Percentiles rank a stretch among this genome's conserved stretches.
phyloP scores from a whole-genome alignment of 2,329 filamentous ascomycete species.

The Metarhizium rileyi region DNA sequence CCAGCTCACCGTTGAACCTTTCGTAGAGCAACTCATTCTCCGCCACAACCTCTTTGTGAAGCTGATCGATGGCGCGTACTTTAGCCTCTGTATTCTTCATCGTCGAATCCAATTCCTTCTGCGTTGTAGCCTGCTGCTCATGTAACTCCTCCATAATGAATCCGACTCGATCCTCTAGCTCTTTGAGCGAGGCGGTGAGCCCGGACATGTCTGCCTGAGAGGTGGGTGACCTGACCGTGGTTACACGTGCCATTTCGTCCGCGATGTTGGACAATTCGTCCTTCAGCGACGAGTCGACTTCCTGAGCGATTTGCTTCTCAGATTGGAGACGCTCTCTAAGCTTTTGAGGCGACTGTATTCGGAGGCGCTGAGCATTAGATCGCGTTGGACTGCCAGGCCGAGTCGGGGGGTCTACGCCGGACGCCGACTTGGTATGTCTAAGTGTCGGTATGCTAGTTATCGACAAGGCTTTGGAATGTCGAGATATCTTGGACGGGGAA shows the following conservation, averaged over 20 bases:
- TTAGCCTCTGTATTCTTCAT: slow-evolving; percentile 69
- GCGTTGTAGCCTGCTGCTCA: slow-evolving; percentile 52
- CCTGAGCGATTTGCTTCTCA: slow-evolving; percentile 65
- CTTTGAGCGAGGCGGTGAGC: slow-evolving; percentile 43
- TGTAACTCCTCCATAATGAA: slow-evolving; percentile 47
- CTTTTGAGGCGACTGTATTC: slow-evolving; percentile 63
- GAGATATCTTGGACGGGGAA: slow-evolving; percentile 18
- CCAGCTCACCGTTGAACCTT: slow-evolving; percentile 83
- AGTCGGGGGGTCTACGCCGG: slow-evolving; percentile 15
- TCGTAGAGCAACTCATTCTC: slow-evolving; percentile 93
- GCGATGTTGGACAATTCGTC: slow-evolving; percentile 72
- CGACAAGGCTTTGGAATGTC: slow-evolving; percentile 41
- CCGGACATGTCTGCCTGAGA: slow-evolving; percentile 19
- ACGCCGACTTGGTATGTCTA: slow-evolving; percentile 25
- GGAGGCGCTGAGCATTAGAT: slow-evolving; percentile 40
- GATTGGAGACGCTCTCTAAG: slow-evolving; percentile 76
- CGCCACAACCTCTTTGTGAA: slow-evolving; percentile 77
- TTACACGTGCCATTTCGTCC: slow-evolving; percentile 61
- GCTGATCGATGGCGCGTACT: slow-evolving; percentile 71
- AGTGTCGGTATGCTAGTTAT: slow-evolving; percentile 46
- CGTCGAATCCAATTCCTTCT: slow-evolving; percentile 61
- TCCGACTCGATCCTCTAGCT: slow-evolving; percentile 60
- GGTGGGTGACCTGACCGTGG: slow-evolving; percentile 13
- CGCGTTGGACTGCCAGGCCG: slow-evolving; percentile 21
- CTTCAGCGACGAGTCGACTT: slow-evolving; percentile 59